Base-by-base conservation (phyloP, 176 grass and related monocot genomes). In the Calamus simplicifolius region DNA sequence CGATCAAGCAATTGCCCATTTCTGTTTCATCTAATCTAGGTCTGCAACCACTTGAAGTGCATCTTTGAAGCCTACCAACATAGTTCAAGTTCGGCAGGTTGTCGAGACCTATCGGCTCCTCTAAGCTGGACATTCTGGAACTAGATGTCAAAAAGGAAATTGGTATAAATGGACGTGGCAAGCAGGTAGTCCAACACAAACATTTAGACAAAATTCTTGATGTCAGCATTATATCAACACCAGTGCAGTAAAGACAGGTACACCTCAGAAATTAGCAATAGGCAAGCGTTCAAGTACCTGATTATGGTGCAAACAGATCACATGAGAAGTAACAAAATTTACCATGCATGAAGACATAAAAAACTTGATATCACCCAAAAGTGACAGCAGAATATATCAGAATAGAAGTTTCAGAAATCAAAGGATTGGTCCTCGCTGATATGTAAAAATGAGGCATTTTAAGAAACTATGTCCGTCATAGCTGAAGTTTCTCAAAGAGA, bases 81-180 rank as follows among this genome's bases (percentile, higher is more conserved):
- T 21, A n/a, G 59, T 81, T 91, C 72, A 88, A 78, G 73, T 84
- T 91, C 8, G 92, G 87, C 3, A 82, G 75, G 78, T 78, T 77
- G 50, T 89, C 81, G 3, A 97, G 69, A 64, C 78, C 83, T 51
- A 85, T 72, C 2, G 87, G 84, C 58, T 97, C 80, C 69, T 91
- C 81, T 3, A 97, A 80, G 78, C 87, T 97, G 4, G 83, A 88
- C 92, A 97, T 90, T 58, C 58, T 88, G 17, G 50, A 38, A 77
- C 31, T 65, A 18, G 25, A 48, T 64, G 8, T 38, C 57, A 31
- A 67, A 67, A 61, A 28, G 50, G 58, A 65, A 35, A 54, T 55
- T 56, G 26, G n/a, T 50, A 65, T 4, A 66, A 55, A 75, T 56
- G 53, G 6, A 12, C 29, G 35, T 16, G 51, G 31, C 25, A 54